Evolutionary conservation across 805 yeast genomes (phyloP).

Genomic region (Torulaspora delbrueckii): DNA sequence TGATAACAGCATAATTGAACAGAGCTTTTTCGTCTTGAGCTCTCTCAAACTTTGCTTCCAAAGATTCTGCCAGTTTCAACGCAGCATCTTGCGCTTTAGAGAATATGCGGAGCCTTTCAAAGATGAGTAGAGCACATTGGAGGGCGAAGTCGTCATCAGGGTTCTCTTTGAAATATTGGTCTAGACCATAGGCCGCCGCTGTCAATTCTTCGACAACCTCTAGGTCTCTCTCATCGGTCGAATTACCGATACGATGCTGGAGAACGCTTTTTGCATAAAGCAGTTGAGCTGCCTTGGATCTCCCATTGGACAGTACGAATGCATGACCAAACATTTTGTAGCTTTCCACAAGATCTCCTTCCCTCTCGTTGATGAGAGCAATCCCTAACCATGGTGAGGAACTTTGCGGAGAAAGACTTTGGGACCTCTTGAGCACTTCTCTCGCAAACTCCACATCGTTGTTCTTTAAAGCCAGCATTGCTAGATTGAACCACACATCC

Average conservation of each 20-base stretch:
- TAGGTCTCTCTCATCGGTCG: conserved; percentile 49
- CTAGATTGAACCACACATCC: conserved; percentile 74
- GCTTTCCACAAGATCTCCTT: conserved; percentile 50
- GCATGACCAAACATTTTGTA: conserved; percentile 69
- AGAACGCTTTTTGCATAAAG: conserved; percentile 62
- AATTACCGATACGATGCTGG: conserved; percentile 40
- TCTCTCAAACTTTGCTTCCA: conserved; percentile 55
- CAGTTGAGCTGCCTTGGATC: conserved; percentile 61
- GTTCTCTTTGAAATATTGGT: conserved; percentile 54
- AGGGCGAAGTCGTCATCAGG: conserved; percentile 58
- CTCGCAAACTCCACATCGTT: conserved; percentile 70
- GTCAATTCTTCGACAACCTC: conserved; percentile 60
- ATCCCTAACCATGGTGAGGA: conserved; percentile 81
- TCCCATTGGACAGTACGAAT: conserved; percentile 68
- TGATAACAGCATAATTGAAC: conserved; percentile 50
- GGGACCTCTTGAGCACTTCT: conserved; percentile 67
- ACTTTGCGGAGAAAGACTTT: conserved; percentile 73
- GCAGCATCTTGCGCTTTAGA: conserved; percentile 49
- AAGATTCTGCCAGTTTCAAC: conserved; percentile 40
- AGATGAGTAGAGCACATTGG: conserved; percentile 47
- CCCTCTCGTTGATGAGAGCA: conserved; percentile 55
- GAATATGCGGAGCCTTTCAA: conserved; percentile 69
- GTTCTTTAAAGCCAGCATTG: conserved; percentile 62
- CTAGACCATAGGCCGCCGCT: conserved; percentile 62
- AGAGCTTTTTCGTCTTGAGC: conserved; percentile 47